Conservation (phyloP, 345 rosid genomes). For the Lumnitzera racemosa region DNA sequence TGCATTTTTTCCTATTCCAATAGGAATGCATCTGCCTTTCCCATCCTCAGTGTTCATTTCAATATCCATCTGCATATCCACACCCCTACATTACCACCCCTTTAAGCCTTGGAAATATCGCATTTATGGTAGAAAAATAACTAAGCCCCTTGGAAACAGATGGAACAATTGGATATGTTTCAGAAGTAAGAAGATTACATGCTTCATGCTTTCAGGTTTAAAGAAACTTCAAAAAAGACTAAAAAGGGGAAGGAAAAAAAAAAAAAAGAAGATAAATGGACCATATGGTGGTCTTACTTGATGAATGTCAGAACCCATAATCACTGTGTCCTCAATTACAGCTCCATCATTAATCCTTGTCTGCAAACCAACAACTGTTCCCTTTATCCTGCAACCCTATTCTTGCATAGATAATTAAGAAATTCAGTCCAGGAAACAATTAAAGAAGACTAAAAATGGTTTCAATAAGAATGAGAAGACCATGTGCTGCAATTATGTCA, state of each 20-base stretch:
- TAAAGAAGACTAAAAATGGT: not conserved
- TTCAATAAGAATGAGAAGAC: not conserved
- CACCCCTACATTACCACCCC: not conserved
- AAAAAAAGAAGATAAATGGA: too few species aligned
- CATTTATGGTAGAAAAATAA: not conserved
- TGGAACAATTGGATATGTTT: not conserved
- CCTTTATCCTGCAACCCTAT: conserved; percentile 68
- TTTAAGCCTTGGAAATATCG: not conserved
- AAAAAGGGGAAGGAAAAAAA: too few species aligned
- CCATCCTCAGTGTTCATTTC: conserved; percentile 8
- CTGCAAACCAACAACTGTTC: conserved; percentile 76
- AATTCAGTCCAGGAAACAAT: not conserved
- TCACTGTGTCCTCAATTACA: conserved; percentile 58
- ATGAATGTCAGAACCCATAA: conserved; percentile 70
- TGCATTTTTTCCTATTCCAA: conserved; percentile 66
- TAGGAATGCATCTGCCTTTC: conserved; percentile 23
- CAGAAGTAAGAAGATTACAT: not conserved
- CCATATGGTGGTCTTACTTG: conserved; percentile 32
- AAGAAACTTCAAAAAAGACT: not conserved
- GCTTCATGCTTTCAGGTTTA: too few species aligned
- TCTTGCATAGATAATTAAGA: conserved; percentile 17
- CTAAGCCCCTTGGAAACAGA: not conserved
- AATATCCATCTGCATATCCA: conserved; percentile 18
- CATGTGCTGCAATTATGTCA: too few species aligned
- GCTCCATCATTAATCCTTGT: conserved; percentile 56